Base-by-base conservation (phyloP, 1,284 basidiomycete species). In the Ustilago trichophora region DNA sequence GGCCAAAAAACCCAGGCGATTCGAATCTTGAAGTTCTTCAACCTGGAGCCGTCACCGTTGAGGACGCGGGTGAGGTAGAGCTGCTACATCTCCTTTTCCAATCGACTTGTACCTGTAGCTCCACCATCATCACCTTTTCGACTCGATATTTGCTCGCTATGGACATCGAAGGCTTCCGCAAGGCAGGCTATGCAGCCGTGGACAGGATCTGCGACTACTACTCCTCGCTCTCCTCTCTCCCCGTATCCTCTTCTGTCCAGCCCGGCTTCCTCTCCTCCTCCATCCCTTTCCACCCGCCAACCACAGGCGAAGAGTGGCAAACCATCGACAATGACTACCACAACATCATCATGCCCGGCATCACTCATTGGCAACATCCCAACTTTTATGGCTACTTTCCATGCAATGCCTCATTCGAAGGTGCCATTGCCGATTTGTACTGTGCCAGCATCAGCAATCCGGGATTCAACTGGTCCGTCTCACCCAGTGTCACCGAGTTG, bases 11-110 rank as follows among this genome's bases (percentile, higher is more conserved):
- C n/a, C n/a, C n/a, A n/a, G n/a, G n/a, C n/a, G 78, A 98, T 97
- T 38, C 90, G 88, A 81, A 98, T 93, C 85, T 98, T 98, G 87
- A 98, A 98, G 90, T 97, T 94, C 93, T 98, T 93, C 73, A 98
- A 83, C 47, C 96, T 86, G 27, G 88, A 83, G 0, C 92, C 89
- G 80, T 98, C 90, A n/a, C 90, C 89, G 48, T 87, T 86, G 42
- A 98, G 86, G 12, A 98, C 92, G 16, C 90, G 87, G 6, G 92
- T 91, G 59, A 99, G 87, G 83, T 98, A 95, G 34, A 98, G 86
- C 83, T 98, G 95, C 84, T 98, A 98, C 91, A 98, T 93, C 85
- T 98, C 96, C 85, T 98, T 98, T 84, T 98, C 96, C 40, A 99
- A 85, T 36, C 95, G 88, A 81, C 90, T 93, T 6, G 95, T n/a